Evolutionary conservation across 2,329 filamentous ascomycete genomes (phyloP).

Genomic region (Cladosporium sp.): DNA sequence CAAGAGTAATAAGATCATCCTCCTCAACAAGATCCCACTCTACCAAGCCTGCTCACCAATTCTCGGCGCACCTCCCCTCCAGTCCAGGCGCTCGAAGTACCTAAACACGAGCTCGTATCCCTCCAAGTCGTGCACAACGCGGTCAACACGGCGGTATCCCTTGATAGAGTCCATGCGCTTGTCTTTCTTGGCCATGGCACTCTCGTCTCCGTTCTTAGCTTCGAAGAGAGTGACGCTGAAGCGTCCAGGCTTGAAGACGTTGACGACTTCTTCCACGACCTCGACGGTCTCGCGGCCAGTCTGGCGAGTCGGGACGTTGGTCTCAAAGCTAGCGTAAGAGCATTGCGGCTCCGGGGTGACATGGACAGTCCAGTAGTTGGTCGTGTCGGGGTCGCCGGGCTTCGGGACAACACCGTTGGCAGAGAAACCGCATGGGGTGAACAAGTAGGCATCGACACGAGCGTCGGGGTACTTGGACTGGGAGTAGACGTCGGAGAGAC

Average conservation of each 20-base stretch:
- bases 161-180: conserved; percentile 69
- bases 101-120: conserved; percentile 96
- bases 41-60: conserved; percentile 49
- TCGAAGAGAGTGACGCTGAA: conserved; percentile 98
- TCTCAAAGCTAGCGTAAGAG: conserved; percentile 97
- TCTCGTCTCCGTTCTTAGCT: conserved; percentile 60
- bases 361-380: conserved; percentile 97
- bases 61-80: conserved; percentile 60
- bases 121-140: conserved; percentile 95
- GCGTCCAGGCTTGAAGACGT: conserved; percentile 94
- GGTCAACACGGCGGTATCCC: conserved; percentile 85
- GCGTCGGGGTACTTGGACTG: conserved; percentile 84
- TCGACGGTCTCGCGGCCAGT: conserved; percentile 83
- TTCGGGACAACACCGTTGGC: conserved; percentile 93
- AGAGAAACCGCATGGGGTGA: conserved; percentile 94
- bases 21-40: background rate
- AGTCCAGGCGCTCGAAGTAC: conserved; percentile 90
- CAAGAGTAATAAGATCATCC: too few species aligned
- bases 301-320: conserved; percentile 88
- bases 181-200: conserved; percentile 38
- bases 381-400: conserved; percentile 47
- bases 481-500: conserved; percentile 84
- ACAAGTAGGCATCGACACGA: conserved; percentile 91
- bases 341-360: conserved; percentile 96
- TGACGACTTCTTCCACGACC: conserved; percentile 87